phyloP scores from a whole-genome alignment of 2,329 filamentous ascomycete genomes.

The Xylariomycetidae sp. region DNA sequence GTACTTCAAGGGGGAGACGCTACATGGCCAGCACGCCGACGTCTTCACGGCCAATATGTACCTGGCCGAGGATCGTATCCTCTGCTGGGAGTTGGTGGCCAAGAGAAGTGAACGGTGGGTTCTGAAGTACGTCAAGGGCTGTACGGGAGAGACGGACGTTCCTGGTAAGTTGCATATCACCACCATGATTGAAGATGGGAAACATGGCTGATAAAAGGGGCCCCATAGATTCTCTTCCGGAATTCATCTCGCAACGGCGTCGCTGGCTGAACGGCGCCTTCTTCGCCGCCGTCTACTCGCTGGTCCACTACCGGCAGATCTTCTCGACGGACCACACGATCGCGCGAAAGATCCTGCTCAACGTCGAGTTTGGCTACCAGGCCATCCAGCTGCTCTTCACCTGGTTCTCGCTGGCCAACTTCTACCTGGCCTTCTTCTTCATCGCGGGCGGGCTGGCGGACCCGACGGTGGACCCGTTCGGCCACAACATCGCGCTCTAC shows the following conservation, averaged over 20 bases:
- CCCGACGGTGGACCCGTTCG: conserved; percentile 78
- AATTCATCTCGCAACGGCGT: conserved; percentile 94
- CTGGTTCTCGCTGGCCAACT: conserved; percentile 97
- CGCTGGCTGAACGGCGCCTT: conserved; percentile 98
- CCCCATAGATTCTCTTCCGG: conserved; percentile 86
- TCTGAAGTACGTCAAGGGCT: conserved; percentile 94
- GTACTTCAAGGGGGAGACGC: conserved; percentile 95
- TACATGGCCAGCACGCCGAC: conserved; percentile 81
- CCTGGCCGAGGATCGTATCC: conserved; percentile 93
- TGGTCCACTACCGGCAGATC: conserved; percentile 91
- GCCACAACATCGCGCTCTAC: conserved; percentile 75
- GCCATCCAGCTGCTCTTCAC: conserved; percentile 90
- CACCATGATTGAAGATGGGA: too few species aligned
- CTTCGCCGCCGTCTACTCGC: conserved; percentile 95
- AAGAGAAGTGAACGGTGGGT: conserved; percentile 96
- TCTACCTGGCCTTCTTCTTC: conserved; percentile 98
- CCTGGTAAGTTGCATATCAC: conserved; percentile 60
- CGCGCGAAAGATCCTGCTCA: conserved; percentile 81
- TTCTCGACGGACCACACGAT: conserved; percentile 91
- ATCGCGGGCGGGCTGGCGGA: conserved; percentile 87
- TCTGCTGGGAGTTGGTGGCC: conserved; percentile 93
- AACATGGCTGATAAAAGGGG: too few species aligned
- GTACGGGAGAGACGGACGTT: conserved; percentile 96
- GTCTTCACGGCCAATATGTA: conserved; percentile 99
- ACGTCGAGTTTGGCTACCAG: conserved; percentile 95